A percentile compares a stretch with the other conserved stretches of the same genome.
These are phyloP conservation scores for Cladophialophora carrionii DNA, from an alignment of 2,329 filamentous ascomycete genomes.

Conservation along the genomic window DNA sequence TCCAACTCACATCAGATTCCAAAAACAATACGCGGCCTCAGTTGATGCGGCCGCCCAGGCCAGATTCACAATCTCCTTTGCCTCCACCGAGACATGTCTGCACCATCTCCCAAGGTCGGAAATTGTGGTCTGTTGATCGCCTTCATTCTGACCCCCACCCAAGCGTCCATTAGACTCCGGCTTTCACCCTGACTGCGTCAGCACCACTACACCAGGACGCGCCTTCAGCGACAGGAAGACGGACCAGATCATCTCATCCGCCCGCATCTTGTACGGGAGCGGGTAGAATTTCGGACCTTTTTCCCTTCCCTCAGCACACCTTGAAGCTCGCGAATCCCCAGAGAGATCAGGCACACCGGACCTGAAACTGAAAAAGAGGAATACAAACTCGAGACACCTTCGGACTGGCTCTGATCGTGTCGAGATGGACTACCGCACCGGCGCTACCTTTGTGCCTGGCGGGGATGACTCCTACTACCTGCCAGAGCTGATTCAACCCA, in stretches of 20 bases:
- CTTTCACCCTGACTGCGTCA: constrained; percentile 21
- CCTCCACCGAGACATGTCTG: constrained; percentile 27
- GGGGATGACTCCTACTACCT: constrained; percentile 70
- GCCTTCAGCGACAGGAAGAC: constrained; percentile 3
- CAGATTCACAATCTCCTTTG: constrained; percentile 9
- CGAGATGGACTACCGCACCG: constrained; percentile 40
- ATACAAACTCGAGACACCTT: constrained; percentile 9
- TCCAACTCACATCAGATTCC: background rate
- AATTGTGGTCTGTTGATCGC: constrained; percentile 29
- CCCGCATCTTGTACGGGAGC: constrained; percentile 2
- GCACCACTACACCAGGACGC: constrained; percentile 17
- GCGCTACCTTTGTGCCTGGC: constrained; percentile 70
- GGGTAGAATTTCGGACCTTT: constrained; percentile 2
- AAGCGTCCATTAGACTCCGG: constrained; percentile 1
- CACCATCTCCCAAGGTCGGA: constrained; percentile 20
- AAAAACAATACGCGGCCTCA: constrained; percentile 3
- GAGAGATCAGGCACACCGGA: constrained; percentile 15
- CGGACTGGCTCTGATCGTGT: background rate
- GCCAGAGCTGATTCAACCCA: constrained; percentile 70
- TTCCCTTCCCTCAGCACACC: constrained; percentile 2
- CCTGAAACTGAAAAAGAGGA: constrained; percentile 9
- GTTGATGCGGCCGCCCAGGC: constrained; percentile 8
- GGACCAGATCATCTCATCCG: constrained; percentile 12
- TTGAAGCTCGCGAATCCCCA: constrained; percentile 4
- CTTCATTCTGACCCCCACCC: constrained; percentile 9